These are phyloP conservation scores for Aspergillus neotritici DNA, from an alignment of 2,329 filamentous ascomycete species.

Conservation along the genomic window DNA sequence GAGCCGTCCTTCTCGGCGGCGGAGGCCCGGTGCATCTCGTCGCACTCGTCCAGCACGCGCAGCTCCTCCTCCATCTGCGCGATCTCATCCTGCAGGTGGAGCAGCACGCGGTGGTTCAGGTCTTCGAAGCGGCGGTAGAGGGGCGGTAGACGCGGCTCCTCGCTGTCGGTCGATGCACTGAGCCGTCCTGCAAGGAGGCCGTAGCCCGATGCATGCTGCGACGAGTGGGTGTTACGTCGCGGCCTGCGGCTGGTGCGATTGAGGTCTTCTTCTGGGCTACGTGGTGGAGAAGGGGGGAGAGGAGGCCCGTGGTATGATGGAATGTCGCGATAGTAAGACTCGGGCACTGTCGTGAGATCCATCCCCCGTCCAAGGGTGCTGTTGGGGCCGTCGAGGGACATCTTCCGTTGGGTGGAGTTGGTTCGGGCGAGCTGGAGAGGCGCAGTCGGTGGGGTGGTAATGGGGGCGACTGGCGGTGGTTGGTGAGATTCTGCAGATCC, in stretches of 20 bases:
- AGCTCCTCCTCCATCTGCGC: constrained; percentile 74
- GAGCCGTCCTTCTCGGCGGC: constrained; percentile 30
- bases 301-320: constrained; percentile 18
- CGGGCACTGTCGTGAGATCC: constrained; percentile 27
- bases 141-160: constrained; percentile 42
- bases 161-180: constrained; percentile 22
- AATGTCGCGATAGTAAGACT: constrained; percentile 27
- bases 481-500: constrained; percentile 23
- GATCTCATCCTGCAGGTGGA: constrained; percentile 82
- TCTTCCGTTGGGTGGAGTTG: constrained; percentile 14
- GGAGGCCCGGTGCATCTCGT: constrained; percentile 35
- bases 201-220: constrained; percentile 29
- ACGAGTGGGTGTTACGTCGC: constrained; percentile 19
- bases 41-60: constrained; percentile 59
- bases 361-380: constrained; percentile 19
- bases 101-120: constrained; percentile 72
- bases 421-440: constrained; percentile 25
- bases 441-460: constrained; percentile 21
- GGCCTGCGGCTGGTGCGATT: constrained; percentile 16
- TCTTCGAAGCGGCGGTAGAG: constrained; percentile 79
- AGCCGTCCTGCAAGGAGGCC: constrained; percentile 31
- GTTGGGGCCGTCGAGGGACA: constrained; percentile 17
- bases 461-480: constrained; percentile 20
- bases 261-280: constrained; percentile 27
- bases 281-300: constrained; percentile 30